Conservation (phyloP, 306 rosid species). For the Glycine tomentella region DNA sequence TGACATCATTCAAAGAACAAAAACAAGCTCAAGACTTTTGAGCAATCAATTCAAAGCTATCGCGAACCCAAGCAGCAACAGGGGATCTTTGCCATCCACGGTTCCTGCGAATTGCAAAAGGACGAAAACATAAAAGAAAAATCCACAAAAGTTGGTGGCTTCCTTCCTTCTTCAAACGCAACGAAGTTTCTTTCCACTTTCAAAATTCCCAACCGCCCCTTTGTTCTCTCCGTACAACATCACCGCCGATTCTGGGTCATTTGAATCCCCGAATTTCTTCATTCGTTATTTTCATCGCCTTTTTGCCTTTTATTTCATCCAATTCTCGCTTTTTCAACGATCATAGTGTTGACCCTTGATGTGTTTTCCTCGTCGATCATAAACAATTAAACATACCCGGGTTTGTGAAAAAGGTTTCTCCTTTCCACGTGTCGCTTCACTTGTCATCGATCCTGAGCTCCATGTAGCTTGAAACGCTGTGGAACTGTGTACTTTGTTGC, state of each 20-base stretch:
- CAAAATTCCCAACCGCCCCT: constrained; percentile 16
- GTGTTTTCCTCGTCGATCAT: constrained; percentile 43
- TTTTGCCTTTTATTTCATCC: constrained; percentile 8
- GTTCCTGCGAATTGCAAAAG: constrained; percentile 9
- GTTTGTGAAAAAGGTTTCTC: constrained; percentile 36
- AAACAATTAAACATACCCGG: constrained; percentile 14
- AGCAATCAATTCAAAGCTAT: not conserved
- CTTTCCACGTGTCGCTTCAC: constrained; percentile 14
- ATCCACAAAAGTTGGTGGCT: constrained; percentile 32
- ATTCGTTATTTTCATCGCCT: not conserved
- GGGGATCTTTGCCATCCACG: constrained; percentile 21
- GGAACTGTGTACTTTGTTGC: constrained; percentile 2
- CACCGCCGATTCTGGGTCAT: constrained; percentile 30
- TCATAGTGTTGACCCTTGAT: constrained; percentile 38
- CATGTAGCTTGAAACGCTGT: constrained; percentile 18
- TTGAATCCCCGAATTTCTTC: not conserved
- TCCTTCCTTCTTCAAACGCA: constrained; percentile 32
- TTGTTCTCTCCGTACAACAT: constrained; percentile 41
- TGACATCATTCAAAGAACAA: constrained; percentile 4
- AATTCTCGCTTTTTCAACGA: constrained; percentile 20
- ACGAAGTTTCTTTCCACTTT: constrained; percentile 42
- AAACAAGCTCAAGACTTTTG: constrained; percentile 25
- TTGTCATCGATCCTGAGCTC: constrained; percentile 24
- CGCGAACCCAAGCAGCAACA: not conserved
- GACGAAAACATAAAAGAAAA: constrained; percentile 20